Evolutionary conservation across 768 basidiomycete species (phyloP).

Genomic region (Boletus subparvulus): DNA sequence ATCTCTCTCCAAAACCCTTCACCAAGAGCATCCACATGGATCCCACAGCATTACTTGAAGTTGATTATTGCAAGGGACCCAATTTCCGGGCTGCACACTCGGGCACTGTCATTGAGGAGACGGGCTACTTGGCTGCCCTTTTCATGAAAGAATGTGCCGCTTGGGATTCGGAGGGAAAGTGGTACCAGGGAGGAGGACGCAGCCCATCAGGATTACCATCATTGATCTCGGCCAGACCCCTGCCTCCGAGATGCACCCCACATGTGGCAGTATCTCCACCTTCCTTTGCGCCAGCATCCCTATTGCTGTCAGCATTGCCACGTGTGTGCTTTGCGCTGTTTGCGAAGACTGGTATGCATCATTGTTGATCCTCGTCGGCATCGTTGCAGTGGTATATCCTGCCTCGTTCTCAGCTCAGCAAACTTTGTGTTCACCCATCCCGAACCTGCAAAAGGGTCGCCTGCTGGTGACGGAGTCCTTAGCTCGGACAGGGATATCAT

Average conservation of each 20-base stretch:
- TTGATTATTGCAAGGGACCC: not conserved
- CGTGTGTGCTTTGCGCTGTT: too few relatives aligned
- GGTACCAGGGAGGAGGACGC: not conserved
- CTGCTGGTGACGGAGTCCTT: not conserved
- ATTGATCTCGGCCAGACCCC: not conserved
- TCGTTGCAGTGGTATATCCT: too few relatives aligned
- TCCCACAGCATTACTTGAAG: too few relatives aligned
- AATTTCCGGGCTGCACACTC: not conserved
- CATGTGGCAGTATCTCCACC: too few relatives aligned
- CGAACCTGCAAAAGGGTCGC: not conserved
- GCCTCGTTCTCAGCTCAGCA: too few relatives aligned
- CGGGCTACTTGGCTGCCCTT: not conserved
- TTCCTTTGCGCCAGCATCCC: too few relatives aligned
- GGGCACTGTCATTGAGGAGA: not conserved
- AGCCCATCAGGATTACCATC: not conserved
- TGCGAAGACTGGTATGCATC: too few relatives aligned
- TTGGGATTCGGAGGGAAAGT: not conserved
- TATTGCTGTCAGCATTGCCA: too few relatives aligned
- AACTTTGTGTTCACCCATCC: too few relatives aligned
- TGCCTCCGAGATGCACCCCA: not conserved
- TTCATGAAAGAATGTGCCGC: not conserved
- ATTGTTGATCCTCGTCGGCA: too few relatives aligned
- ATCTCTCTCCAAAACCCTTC: too few relatives aligned
- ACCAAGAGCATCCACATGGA: too few relatives aligned
- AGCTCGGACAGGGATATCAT: not conserved